Base-by-base conservation (phyloP, 2,329 filamentous ascomycete genomes). In the Alternaria arborescens region DNA sequence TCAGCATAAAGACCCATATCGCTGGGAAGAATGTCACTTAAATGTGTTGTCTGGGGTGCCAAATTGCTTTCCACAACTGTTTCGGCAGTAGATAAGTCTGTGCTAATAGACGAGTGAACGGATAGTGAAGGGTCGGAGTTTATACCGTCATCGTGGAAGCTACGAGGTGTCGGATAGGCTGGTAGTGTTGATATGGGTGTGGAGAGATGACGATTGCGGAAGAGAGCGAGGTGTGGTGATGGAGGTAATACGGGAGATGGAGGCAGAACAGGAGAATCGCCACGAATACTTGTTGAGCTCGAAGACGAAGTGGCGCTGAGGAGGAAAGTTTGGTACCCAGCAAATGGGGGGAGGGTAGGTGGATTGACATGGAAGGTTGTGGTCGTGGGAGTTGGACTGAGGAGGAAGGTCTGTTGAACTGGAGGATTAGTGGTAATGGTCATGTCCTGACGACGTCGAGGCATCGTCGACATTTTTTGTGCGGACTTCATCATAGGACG, bases 21-120 rank as follows among this genome's bases (percentile, higher is more conserved):
- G 11, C 53, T 51, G 16, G 44, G 60, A 3, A 62, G 51, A 6
- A 62, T 62, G 24, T 59, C 55, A 40, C 32, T 43, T 32, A 55
- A 47, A 1, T 32, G 18, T 8, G 30, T 26, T 0, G 22, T 20
- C 7, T 26, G 47, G 8, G 34, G 24, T 4, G 8, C 26, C 3
- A n/a, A 11, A 10, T 3, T n/a, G 11, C 14, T 40, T 10, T 47
- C 44, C 14, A 42, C 22, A 11, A 28, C 10, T 4, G 12, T 41
- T 11, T 26, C 41, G 2, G 5, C n/a, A 20, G 51, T 30, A 8
- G 50, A 48, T 5, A 14, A 16, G 16, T 30, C 14, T 12, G 43
- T 16, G 8, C 3, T 16, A 10, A 10, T 18, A 7, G 43, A 50
- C 30, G 50, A 30, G 10, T n/a, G 20, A 8, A 11, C 14, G 7